Evolutionary conservation across 495 filamentous ascomycete genomes (phyloP).

Genomic region (Penicillium bialowiezense): DNA sequence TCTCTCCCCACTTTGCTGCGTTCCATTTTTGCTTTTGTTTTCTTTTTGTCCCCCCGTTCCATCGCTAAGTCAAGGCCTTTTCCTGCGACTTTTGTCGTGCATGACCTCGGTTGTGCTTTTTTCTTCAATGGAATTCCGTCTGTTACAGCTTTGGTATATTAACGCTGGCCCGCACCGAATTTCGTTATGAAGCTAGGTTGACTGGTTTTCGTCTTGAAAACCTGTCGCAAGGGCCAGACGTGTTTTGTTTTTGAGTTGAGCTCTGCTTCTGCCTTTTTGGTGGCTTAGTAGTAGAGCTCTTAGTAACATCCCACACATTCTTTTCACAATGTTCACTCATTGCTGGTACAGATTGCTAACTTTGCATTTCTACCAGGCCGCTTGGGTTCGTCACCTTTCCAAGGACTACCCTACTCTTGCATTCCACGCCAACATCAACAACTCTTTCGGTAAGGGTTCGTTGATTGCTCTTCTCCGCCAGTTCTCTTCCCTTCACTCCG

Average conservation of each 20-base stretch:
- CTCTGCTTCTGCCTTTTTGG: slow-evolving; percentile 49
- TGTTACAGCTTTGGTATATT: slow-evolving; percentile 99
- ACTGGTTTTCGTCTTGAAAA: slow-evolving; percentile 78
- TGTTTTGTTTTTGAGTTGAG: slow-evolving; percentile 91
- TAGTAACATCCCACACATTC: slow-evolving; percentile 99
- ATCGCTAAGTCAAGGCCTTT: slow-evolving; percentile 97
- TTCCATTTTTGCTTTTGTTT: slow-evolving; percentile 13
- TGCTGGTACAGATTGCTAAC: slow-evolving; percentile 39
- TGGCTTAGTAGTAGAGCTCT: slow-evolving; percentile 72
- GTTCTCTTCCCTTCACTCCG: slow-evolving; percentile 86
- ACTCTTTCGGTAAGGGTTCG: slow-evolving; percentile 84
- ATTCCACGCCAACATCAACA: slow-evolving; percentile 89
- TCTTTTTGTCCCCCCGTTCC: slow-evolving; percentile 35
- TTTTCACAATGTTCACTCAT: slow-evolving; percentile 11
- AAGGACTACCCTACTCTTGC: slow-evolving; percentile 90
- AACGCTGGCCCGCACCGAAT: slow-evolving; percentile 67
- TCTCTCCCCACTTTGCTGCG: slow-evolving; percentile 9
- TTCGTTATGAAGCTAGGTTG: slow-evolving; percentile 64
- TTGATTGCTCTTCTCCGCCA: slow-evolving; percentile 80
- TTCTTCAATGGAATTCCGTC: slow-evolving; percentile 70
- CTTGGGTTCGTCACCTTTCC: slow-evolving; percentile 76
- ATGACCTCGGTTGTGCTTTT: slow-evolving; percentile 14
- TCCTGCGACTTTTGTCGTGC: slow-evolving; percentile 47
- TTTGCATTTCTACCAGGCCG: slow-evolving; percentile 56
- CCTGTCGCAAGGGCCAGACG: slow-evolving; percentile 54